A percentile compares a stretch with the other conserved stretches of the same genome.
Evolutionary conservation across 225 moss, liverwort and hornwort species (phyloP).

Genomic region (Pleurozium schreberi): DNA sequence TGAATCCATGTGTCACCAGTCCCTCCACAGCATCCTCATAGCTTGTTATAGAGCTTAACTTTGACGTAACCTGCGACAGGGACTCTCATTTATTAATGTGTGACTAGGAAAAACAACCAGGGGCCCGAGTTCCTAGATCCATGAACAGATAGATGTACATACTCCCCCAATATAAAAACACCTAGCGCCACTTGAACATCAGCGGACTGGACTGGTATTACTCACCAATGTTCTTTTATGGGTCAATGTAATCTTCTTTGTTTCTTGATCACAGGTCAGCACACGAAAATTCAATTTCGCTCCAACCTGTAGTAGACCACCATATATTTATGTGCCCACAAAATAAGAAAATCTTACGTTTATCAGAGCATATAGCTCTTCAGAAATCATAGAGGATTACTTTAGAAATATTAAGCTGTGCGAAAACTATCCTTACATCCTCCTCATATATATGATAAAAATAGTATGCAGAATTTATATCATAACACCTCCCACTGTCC

Average conservation of each 20-base stretch:
- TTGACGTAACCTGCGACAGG: slow-evolving; percentile 57
- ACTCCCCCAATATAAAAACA: neutral
- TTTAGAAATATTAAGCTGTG: neutral
- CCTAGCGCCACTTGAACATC: neutral
- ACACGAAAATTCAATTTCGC: slow-evolving; percentile 82
- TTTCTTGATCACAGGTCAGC: slow-evolving; percentile 37
- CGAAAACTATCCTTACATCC: neutral
- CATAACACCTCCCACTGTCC: neutral
- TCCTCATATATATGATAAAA: neutral
- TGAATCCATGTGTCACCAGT: slow-evolving; percentile 84
- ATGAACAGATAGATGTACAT: neutral
- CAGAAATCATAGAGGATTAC: neutral
- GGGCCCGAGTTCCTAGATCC: neutral
- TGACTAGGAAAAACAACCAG: neutral
- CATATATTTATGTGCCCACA: neutral
- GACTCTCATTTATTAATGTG: neutral
- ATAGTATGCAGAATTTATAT: neutral
- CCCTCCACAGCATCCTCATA: slow-evolving; percentile 93
- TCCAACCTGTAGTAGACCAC: slow-evolving; percentile 45
- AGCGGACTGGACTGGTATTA: neutral
- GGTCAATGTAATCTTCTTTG: slow-evolving; percentile 57
- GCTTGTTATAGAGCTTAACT: slow-evolving; percentile 53
- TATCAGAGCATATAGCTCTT: neutral
- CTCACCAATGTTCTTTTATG: slow-evolving; percentile 80
- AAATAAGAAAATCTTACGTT: neutral